A percentile compares a stretch with the other conserved stretches of the same genome.
These are phyloP conservation scores for Coccomyxa sp. DNA, from an alignment of 139 green algal genomes.

Conservation along the genomic window DNA sequence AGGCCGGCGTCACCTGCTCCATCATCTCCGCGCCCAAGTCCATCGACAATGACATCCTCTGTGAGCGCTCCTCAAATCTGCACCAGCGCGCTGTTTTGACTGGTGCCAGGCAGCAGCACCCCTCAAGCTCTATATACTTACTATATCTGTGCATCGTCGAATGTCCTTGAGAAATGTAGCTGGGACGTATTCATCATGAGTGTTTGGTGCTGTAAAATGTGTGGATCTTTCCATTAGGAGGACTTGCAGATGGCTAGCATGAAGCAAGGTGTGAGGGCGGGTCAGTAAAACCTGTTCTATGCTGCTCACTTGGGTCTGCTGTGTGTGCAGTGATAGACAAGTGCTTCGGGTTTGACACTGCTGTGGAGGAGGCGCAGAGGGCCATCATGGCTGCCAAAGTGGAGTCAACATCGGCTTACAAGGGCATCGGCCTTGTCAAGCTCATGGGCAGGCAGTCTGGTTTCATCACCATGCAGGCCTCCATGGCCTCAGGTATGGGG, in stretches of 20 bases:
- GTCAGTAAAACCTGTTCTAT: too few relatives aligned
- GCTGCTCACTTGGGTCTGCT: too few relatives aligned
- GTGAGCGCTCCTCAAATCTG: constrained; percentile 8
- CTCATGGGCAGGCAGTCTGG: constrained; percentile 96
- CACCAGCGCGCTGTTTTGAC: too few relatives aligned
- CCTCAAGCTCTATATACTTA: too few relatives aligned
- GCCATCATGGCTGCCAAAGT: constrained; percentile 92
- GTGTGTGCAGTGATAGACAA: constrained; percentile 57
- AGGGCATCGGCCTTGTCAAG: constrained; percentile 95
- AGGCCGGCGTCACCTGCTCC: constrained; percentile 65
- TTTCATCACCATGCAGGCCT: constrained; percentile 97
- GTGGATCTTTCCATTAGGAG: too few relatives aligned
- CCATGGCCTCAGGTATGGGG: constrained; percentile 76
- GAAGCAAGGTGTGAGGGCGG: too few relatives aligned
- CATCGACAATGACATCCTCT: constrained; percentile 98
- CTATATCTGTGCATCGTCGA: too few relatives aligned
- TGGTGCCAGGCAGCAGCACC: too few relatives aligned
- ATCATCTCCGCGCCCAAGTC: constrained; percentile 95
- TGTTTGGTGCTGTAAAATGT: too few relatives aligned
- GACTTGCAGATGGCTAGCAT: too few relatives aligned
- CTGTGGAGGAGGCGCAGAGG: constrained; percentile 94
- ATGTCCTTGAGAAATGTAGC: too few relatives aligned
- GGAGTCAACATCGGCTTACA: constrained; percentile 74
- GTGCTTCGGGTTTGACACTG: constrained; percentile 93
- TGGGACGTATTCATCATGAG: too few relatives aligned